These are phyloP conservation scores for Hypoxylon trugodes DNA, from an alignment of 495 filamentous ascomycete genomes.

Conservation along the genomic window DNA sequence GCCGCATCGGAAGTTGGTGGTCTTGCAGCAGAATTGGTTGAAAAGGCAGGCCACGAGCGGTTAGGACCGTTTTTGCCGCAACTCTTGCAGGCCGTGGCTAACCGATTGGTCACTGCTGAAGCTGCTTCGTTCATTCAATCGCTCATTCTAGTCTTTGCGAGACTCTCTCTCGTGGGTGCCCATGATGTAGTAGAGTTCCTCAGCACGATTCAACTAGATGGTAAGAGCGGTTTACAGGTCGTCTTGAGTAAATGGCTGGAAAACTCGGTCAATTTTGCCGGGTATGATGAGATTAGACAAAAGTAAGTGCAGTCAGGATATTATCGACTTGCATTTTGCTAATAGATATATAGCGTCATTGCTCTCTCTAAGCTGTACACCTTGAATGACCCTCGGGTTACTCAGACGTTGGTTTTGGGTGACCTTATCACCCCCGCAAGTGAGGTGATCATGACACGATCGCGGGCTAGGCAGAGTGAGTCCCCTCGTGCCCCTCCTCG, in stretches of 20 bases:
- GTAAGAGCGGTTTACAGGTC: constrained; percentile 80
- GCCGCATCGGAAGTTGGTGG: constrained; percentile 96
- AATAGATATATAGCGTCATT: constrained; percentile 70
- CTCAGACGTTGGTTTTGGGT: constrained; percentile 84
- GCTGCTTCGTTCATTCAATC: constrained; percentile 87
- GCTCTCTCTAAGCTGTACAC: constrained; percentile 89
- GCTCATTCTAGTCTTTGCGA: constrained; percentile 92
- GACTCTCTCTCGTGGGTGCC: constrained; percentile 82
- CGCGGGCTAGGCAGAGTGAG: constrained; percentile 77
- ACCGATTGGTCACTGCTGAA: constrained; percentile 78
- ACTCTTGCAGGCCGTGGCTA: constrained; percentile 91
- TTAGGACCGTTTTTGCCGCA: constrained; percentile 90
- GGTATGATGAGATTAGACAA: constrained; percentile 95
- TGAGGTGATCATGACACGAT: constrained; percentile 91
- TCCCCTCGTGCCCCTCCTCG: background rate
- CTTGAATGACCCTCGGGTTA: constrained; percentile 82
- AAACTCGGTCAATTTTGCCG: constrained; percentile 93
- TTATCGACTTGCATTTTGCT: constrained; percentile 38
- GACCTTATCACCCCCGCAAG: constrained; percentile 85
- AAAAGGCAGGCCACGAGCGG: constrained; percentile 87
- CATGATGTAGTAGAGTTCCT: constrained; percentile 93
- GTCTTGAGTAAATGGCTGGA: constrained; percentile 96
- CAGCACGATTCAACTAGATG: constrained; percentile 77
- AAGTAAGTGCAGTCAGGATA: constrained; percentile 65
- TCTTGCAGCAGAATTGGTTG: constrained; percentile 91